Evolutionary conservation across 1,284 basidiomycete species (phyloP).

Genomic region (Boletus smithii): DNA sequence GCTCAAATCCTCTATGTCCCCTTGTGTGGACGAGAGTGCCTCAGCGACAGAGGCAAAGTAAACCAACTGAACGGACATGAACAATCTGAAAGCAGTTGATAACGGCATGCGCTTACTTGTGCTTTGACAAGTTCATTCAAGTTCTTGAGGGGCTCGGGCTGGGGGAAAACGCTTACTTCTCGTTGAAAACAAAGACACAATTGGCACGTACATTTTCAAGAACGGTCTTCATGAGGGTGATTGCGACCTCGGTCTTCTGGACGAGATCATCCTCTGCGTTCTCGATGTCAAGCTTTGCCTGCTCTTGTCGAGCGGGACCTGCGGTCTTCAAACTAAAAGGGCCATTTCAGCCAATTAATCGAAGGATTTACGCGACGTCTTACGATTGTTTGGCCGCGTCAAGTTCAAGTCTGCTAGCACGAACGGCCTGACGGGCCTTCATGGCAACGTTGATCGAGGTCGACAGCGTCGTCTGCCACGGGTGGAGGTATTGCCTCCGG

Average conservation of each 20-base stretch:
- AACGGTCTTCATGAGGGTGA: conserved; percentile 97
- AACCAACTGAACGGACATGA: conserved; percentile 54
- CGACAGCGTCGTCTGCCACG: conserved; percentile 88
- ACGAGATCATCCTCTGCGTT: conserved; percentile 95
- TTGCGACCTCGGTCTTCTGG: conserved; percentile 96
- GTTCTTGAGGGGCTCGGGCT: conserved; percentile 96
- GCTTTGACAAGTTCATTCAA: conserved; percentile 91
- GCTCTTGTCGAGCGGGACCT: conserved; percentile 75
- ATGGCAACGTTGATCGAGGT: conserved; percentile 82
- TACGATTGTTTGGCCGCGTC: conserved; percentile 68
- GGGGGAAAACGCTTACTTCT: background rate
- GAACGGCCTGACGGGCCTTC: conserved; percentile 88
- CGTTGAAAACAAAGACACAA: background rate
- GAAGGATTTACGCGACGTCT: conserved; percentile 18
- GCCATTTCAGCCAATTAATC: conserved; percentile 5
- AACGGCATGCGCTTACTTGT: conserved; percentile 41
- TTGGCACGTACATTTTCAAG: conserved; percentile 81
- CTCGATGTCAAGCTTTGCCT: conserved; percentile 86
- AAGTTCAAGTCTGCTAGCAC: conserved; percentile 74
- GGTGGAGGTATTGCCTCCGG: conserved; percentile 72
- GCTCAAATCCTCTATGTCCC: conserved; percentile 87
- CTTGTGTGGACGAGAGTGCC: conserved; percentile 76
- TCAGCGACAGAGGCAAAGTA: conserved; percentile 87
- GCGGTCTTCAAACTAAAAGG: conserved; percentile 70
- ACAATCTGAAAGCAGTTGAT: background rate